Conservation (phyloP, 2,329 filamentous ascomycete species). For the Colletotrichum falcatum region DNA sequence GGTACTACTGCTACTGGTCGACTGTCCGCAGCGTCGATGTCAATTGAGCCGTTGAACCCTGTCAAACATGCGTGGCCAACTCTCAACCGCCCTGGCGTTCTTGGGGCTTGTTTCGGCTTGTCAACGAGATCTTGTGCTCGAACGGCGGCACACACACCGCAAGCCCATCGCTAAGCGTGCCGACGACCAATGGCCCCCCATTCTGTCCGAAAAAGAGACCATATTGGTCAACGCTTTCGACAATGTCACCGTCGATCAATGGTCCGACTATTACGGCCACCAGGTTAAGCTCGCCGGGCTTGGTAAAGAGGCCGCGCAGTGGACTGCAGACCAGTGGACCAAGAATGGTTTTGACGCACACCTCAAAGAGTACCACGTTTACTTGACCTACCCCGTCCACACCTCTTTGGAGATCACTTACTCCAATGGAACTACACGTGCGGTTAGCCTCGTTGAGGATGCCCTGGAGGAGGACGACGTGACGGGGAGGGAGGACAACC, state of each 20-base stretch:
- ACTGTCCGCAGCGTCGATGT: background rate
- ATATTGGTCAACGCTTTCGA: slow-evolving; percentile 53
- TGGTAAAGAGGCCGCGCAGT: slow-evolving; percentile 53
- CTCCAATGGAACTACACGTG: slow-evolving; percentile 62
- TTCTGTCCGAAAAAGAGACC: slow-evolving; percentile 50
- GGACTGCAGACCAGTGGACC: slow-evolving; percentile 53
- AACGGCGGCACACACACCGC: slow-evolving; percentile 49
- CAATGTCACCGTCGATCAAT: slow-evolving; percentile 52
- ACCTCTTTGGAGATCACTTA: slow-evolving; percentile 60
- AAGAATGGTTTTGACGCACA: slow-evolving; percentile 51
- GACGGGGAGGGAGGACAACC: slow-evolving; percentile 72
- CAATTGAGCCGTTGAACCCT: background rate
- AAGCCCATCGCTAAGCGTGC: slow-evolving; percentile 48
- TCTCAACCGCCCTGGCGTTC: slow-evolving; percentile 41
- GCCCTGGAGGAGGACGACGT: slow-evolving; percentile 80
- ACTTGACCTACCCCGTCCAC: slow-evolving; percentile 70
- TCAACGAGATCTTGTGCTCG: slow-evolving; percentile 47
- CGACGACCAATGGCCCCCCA: slow-evolving; percentile 50
- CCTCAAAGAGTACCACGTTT: slow-evolving; percentile 66
- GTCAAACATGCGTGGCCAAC: slow-evolving; percentile 25
- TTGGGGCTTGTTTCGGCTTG: slow-evolving; percentile 46
- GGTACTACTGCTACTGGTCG: background rate
- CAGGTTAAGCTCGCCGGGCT: slow-evolving; percentile 53
- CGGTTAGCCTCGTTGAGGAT: slow-evolving; percentile 79
- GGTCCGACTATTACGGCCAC: slow-evolving; percentile 55